Base-by-base conservation (phyloP, 2,329 filamentous ascomycete species). In the Aspergillus carbonarius region DNA sequence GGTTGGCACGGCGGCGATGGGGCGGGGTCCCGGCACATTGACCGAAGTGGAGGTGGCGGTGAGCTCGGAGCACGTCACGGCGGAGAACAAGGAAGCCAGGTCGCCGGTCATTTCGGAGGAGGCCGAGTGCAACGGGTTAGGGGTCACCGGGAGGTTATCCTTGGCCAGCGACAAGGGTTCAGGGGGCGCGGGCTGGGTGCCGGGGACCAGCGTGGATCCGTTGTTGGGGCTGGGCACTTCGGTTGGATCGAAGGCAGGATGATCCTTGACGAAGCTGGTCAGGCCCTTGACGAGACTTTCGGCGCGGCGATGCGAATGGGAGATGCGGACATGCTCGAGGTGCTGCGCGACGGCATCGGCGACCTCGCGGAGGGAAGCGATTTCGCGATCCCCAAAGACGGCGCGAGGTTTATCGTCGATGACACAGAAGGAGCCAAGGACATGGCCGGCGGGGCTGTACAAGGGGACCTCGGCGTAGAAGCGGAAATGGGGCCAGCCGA, bases 401-500 rank as follows among this genome's bases (percentile, higher is more conserved):
- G 60, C 53, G 27, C 83, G 78, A 0, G 82, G 78, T 32, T 76
- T 74, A 54, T 86, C 79, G 62, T 87, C 84, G 1, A 84, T 75
- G 5, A 88, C 79, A 54, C 81, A 79, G 62, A 84, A 86, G 2
- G 79, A 79, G 10, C 87, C 86, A 53, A 88, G 84, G 34, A 78
- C 76, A 61, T 80, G 79, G 37, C 81, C 80, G 48, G 78, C 79
- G 3, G 77, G 79, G 7, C 81, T 84, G 35, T 80, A 77, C 35
- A 89, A 82, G 1, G 86, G 86, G 0, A 87, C 84, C 12, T 80
- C 82, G 5, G 82, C 82, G 60, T 85, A 83, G 66, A 85, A 85
- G 37, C 72, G 70, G 32, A 77, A 66, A 27, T 71, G 62, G 1
- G 73, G 73, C 49, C 64, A 63, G 7, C 57, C 60, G 4, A 58